Evolutionary conservation across 306 rosid genomes (phyloP).

Genomic region (Dryas octopetala): DNA sequence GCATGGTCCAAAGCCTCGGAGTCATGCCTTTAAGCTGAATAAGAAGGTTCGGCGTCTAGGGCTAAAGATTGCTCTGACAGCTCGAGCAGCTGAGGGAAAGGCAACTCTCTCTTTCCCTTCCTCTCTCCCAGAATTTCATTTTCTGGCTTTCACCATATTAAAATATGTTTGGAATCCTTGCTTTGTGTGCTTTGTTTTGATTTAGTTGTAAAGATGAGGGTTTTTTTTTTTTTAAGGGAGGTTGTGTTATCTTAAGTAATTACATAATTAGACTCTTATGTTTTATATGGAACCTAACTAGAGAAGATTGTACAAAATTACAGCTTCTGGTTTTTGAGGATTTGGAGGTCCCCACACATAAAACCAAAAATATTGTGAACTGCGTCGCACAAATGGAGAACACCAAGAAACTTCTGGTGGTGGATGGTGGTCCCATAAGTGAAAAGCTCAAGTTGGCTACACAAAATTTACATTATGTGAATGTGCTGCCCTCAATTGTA

Average conservation of each 20-base stretch:
- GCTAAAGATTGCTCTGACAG: slow-evolving; percentile 80
- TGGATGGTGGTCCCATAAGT: slow-evolving; percentile 55
- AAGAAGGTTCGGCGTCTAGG: slow-evolving; percentile 91
- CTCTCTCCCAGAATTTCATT: not conserved
- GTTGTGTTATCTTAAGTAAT: not conserved
- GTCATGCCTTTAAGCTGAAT: slow-evolving; percentile 92
- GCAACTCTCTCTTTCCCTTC: slow-evolving; percentile 35
- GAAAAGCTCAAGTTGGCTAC: slow-evolving; percentile 86
- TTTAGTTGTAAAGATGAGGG: not conserved
- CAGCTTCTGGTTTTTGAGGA: slow-evolving; percentile 91
- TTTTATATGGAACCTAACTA: slow-evolving; percentile 18
- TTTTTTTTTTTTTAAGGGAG: no score
- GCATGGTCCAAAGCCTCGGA: slow-evolving; percentile 97
- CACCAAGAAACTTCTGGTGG: slow-evolving; percentile 68
- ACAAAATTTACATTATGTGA: slow-evolving; percentile 88
- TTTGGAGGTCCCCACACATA: slow-evolving; percentile 81
- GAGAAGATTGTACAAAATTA: slow-evolving; percentile 10
- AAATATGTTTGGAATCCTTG: not conserved
- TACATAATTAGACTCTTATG: not conserved
- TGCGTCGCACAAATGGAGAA: slow-evolving; percentile 61
- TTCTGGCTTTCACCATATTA: not conserved
- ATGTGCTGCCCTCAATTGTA: slow-evolving; percentile 79
- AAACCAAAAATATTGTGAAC: slow-evolving; percentile 74
- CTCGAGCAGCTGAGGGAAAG: slow-evolving; percentile 99
- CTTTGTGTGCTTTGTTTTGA: not conserved